A percentile compares a stretch with the other conserved stretches of the same genome.
Evolutionary conservation across 192 early-diverging fungal genomes (phyloP).

Genomic region (Linnemannia exigua): DNA sequence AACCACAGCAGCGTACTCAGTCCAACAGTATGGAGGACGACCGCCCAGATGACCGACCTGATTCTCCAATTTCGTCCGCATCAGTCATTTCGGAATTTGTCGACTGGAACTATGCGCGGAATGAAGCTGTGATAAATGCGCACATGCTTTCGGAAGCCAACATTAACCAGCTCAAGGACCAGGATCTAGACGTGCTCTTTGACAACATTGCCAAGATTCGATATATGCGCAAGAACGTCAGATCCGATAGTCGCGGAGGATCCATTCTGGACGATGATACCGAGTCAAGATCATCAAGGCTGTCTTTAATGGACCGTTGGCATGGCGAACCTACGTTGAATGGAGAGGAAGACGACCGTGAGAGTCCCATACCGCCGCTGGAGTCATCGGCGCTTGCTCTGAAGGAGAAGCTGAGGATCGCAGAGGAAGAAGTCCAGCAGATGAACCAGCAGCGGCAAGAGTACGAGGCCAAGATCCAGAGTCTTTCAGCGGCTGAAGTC

Average conservation of each 20-base stretch:
- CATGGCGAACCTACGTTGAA: constrained; percentile 10
- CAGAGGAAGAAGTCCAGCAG: constrained; percentile 67
- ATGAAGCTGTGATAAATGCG: constrained; percentile 69
- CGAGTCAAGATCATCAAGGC: constrained; percentile 51
- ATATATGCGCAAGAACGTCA: constrained; percentile 54
- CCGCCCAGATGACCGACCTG: constrained; percentile 41
- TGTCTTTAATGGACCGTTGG: constrained; percentile 31
- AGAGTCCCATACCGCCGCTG: constrained; percentile 22
- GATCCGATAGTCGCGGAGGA: constrained; percentile 63
- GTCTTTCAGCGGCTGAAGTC: constrained; percentile 43
- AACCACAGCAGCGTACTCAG: constrained; percentile 8
- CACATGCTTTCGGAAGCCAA: constrained; percentile 54
- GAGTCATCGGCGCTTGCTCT: constrained; percentile 48
- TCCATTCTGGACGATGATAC: constrained; percentile 56
- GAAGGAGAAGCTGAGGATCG: constrained; percentile 60
- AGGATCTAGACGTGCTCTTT: constrained; percentile 55
- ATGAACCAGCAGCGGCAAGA: constrained; percentile 63
- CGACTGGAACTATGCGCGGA: constrained; percentile 85
- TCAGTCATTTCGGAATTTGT: constrained; percentile 67
- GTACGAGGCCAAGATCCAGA: constrained; percentile 70
- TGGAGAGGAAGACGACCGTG: constrained; percentile 28
- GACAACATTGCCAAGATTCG: constrained; percentile 70
- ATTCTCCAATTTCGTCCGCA: constrained; percentile 60
- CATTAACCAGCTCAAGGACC: constrained; percentile 52
- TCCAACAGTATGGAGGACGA: constrained; percentile 49